A percentile compares a stretch with the other conserved stretches of the same genome.
Evolutionary conservation across 768 basidiomycete species (phyloP).

Genomic region (Pisolithus tinctorius): DNA sequence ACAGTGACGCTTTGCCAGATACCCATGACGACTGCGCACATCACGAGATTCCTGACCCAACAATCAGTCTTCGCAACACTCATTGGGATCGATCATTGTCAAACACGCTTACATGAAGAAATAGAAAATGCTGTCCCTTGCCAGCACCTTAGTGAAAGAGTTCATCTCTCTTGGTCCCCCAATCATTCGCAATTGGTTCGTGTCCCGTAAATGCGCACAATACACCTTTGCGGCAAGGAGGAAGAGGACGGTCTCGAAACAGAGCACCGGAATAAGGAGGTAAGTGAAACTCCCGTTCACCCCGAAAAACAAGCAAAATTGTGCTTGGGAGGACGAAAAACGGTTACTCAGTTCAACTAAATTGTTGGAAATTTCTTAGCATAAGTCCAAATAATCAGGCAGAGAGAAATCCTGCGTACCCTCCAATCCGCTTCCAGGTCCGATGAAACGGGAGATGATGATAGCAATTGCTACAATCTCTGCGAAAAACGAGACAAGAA

Average conservation of each 20-base stretch:
- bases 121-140: constrained; percentile 25
- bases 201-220: constrained; percentile 5
- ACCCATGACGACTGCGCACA: constrained; percentile 19
- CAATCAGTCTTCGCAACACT: not conserved
- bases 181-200: not conserved
- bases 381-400: not conserved
- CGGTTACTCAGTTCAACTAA: constrained; percentile 5
- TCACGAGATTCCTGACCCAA: constrained; percentile 17
- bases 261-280: constrained; percentile 25
- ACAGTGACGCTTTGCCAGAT: constrained; percentile 22
- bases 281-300: constrained; percentile 17
- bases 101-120: constrained; percentile 22
- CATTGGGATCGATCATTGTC: no score
- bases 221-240: constrained; percentile 15
- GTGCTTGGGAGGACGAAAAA: not conserved
- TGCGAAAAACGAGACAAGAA: constrained; percentile 15
- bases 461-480: constrained; percentile 19
- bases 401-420: constrained; percentile 10
- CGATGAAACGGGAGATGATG: constrained; percentile 22
- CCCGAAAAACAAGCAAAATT: constrained; percentile 19
- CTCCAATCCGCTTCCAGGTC: constrained; percentile 15
- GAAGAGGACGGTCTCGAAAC: constrained; percentile 23
- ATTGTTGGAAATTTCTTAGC: not conserved
- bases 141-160: constrained; percentile 19
- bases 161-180: constrained; percentile 5